Base-by-base conservation (phyloP, 257 asterid genomes). In the Solanum phureja region DNA sequence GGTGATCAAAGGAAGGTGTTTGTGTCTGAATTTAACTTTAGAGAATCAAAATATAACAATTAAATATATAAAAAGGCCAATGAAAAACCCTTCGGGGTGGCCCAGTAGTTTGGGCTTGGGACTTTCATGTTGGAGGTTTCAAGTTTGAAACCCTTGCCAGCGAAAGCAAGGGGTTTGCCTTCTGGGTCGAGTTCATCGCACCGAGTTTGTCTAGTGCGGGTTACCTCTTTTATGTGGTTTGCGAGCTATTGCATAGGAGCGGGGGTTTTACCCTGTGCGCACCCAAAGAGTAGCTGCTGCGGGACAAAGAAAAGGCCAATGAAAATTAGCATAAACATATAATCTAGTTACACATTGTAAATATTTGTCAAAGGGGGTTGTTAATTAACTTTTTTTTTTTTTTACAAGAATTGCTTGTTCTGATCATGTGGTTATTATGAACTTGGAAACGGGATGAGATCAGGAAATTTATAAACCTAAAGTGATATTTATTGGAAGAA, bases 221-320 rank as follows among this genome's bases (percentile, higher is more conserved):
- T 40, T 40, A 40, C 44, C 44, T 40, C 3, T 40, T 3, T 3
- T 40, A 8, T 40, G 44, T 40, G 44, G 11, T 40, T 40, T 40
- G 11, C 44, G 11, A 40, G 44, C 11, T 40, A 40, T 40, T 40
- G 44, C 11, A 40, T 8, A 40, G 3, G 11, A 40, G 44, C 3
- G 1, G 3, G 1, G 0, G 0, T 40, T 40, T 40, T 40, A 40
- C 0, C 44, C 0, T 8, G 44, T 40, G 44, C 11, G 11, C 44
- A 8, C 4, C 11, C 44, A 8, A 8, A 8, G 0, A 40, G 0
- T 40, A 8, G 44, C 11, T 0, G 11, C 0, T 40, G 11, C 11
- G 3, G 1, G 0, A 38, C 8, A 38, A 37, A 38, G 8, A 38
- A 40, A 40, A 40, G 3, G 0, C 42, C 24, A 56, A 56, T 19